Percentiles rank a stretch among this genome's conserved stretches.
Evolutionary conservation across 2,329 filamentous ascomycete genomes (phyloP).

Genomic region (Cryphonectria nitschkei): DNA sequence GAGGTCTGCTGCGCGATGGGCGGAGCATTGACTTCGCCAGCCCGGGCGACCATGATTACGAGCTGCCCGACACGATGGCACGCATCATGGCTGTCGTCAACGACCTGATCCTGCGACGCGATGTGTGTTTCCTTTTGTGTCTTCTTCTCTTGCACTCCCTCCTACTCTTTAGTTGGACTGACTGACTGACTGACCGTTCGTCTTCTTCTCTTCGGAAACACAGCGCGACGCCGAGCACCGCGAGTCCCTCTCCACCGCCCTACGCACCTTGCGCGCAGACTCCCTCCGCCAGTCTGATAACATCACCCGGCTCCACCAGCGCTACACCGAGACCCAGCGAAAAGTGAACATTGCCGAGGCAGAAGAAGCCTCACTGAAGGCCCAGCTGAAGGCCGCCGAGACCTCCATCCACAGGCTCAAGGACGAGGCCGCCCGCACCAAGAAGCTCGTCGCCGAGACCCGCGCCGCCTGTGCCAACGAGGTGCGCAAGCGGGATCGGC

Average conservation of each 20-base stretch:
- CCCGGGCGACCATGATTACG: slow-evolving; percentile 63
- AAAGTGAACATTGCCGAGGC: slow-evolving; percentile 65
- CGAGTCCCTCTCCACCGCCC: slow-evolving; percentile 77
- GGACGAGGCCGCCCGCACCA: slow-evolving; percentile 81
- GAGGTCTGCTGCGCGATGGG: slow-evolving; percentile 68
- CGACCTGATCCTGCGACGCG: slow-evolving; percentile 86
- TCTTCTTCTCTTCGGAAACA: neutral
- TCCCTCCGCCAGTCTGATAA: slow-evolving; percentile 74
- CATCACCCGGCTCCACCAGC: slow-evolving; percentile 61
- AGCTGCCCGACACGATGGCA: slow-evolving; percentile 68
- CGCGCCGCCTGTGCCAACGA: slow-evolving; percentile 88
- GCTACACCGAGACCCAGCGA: slow-evolving; percentile 57
- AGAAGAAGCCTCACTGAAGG: slow-evolving; percentile 70
- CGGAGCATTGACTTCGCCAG: slow-evolving; percentile 81
- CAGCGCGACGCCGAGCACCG: slow-evolving; percentile 89
- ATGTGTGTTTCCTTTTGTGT: slow-evolving; percentile 57
- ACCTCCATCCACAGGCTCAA: slow-evolving; percentile 74
- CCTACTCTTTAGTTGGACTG: neutral
- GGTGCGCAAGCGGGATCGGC: slow-evolving; percentile 84
- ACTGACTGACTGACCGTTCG: neutral
- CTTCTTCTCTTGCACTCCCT: neutral
- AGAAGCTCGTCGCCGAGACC: slow-evolving; percentile 79
- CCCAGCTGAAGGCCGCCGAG: slow-evolving; percentile 75
- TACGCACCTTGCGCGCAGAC: slow-evolving; percentile 76
- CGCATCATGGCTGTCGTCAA: slow-evolving; percentile 92